phyloP scores from a whole-genome alignment of 768 basidiomycete genomes.

The Tubosaeta sp. region DNA sequence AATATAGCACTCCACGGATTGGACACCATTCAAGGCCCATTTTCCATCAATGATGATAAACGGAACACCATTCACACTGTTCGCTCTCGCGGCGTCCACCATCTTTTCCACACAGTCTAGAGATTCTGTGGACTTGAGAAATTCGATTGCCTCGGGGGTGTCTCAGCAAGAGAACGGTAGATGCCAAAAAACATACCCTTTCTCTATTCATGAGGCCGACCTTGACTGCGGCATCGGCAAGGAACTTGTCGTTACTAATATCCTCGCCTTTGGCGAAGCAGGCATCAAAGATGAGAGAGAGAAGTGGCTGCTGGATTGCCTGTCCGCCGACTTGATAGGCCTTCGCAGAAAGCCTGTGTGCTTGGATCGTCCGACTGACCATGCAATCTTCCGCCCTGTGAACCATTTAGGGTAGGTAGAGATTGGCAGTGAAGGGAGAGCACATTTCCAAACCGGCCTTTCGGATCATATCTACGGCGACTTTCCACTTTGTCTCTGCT shows the following conservation, averaged over 20 bases:
- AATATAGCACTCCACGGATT: slow-evolving; percentile 37
- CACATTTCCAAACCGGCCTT: slow-evolving; percentile 27
- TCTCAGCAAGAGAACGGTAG: neutral
- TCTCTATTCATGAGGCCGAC: slow-evolving; percentile 37
- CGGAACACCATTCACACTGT: slow-evolving; percentile 50
- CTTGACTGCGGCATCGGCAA: slow-evolving; percentile 36
- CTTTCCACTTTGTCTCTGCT: slow-evolving; percentile 25
- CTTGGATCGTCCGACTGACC: slow-evolving; percentile 37
- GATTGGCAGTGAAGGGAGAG: neutral
- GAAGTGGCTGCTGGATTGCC: slow-evolving; percentile 35
- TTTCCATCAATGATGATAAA: slow-evolving; percentile 46
- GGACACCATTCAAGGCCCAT: slow-evolving; percentile 45
- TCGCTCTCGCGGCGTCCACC: slow-evolving; percentile 36
- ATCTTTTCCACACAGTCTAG: slow-evolving; percentile 38
- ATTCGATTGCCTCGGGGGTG: slow-evolving; percentile 32
- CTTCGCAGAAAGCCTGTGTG: slow-evolving; percentile 43
- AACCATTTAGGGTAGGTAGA: neutral
- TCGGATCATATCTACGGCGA: slow-evolving; percentile 26
- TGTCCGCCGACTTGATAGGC: slow-evolving; percentile 41
- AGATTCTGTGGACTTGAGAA: slow-evolving; percentile 39
- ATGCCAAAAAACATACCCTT: slow-evolving; percentile 27
- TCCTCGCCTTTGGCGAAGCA: slow-evolving; percentile 40
- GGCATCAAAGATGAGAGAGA: slow-evolving; percentile 36
- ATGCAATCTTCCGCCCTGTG: slow-evolving; percentile 35
- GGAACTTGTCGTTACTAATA: slow-evolving; percentile 31